A percentile compares a stretch with the other conserved stretches of the same genome.
Evolutionary conservation across 2,329 filamentous ascomycete genomes (phyloP).

Genomic region (Aphanoascus verrucosus): DNA sequence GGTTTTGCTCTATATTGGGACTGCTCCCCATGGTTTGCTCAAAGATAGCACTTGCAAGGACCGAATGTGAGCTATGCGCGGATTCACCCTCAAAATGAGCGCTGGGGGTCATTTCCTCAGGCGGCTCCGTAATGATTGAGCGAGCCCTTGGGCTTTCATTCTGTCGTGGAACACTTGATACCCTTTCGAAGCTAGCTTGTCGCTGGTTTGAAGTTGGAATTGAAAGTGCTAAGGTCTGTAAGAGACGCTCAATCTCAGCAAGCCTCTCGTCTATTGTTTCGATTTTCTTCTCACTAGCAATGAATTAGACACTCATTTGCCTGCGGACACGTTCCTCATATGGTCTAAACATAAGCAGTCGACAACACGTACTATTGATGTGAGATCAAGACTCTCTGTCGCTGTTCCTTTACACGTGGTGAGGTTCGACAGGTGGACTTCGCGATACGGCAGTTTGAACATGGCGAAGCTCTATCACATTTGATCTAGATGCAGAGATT

Average conservation of each 20-base stretch:
- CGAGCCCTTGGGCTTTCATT: constrained; percentile 19
- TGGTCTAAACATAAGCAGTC: background rate
- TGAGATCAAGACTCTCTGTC: constrained; percentile 17
- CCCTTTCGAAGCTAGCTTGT: constrained; percentile 23
- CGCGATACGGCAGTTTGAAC: constrained; percentile 16
- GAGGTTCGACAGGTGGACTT: constrained; percentile 15
- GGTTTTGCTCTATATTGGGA: constrained; percentile 27
- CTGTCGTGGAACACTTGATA: constrained; percentile 17
- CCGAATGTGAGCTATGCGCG: constrained; percentile 40
- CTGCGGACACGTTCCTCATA: too few relatives aligned
- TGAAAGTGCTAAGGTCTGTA: constrained; percentile 25
- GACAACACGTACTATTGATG: constrained; percentile 17
- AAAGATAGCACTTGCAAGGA: constrained; percentile 36
- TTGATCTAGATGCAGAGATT: constrained; percentile 14
- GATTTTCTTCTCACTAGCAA: constrained; percentile 42
- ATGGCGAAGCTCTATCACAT: constrained; percentile 17
- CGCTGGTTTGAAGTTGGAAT: constrained; percentile 6
- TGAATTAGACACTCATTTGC: constrained; percentile 7
- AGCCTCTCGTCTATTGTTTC: constrained; percentile 43
- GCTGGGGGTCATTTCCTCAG: constrained; percentile 15
- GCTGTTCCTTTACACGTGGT: constrained; percentile 16
- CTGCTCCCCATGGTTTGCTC: constrained; percentile 32
- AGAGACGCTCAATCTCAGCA: constrained; percentile 37
- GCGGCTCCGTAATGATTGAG: constrained; percentile 8
- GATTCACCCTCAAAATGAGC: constrained; percentile 41